Evolutionary conservation across 2,329 filamentous ascomycete species (phyloP).

Genomic region (Macrophomina pseudophaseolina): DNA sequence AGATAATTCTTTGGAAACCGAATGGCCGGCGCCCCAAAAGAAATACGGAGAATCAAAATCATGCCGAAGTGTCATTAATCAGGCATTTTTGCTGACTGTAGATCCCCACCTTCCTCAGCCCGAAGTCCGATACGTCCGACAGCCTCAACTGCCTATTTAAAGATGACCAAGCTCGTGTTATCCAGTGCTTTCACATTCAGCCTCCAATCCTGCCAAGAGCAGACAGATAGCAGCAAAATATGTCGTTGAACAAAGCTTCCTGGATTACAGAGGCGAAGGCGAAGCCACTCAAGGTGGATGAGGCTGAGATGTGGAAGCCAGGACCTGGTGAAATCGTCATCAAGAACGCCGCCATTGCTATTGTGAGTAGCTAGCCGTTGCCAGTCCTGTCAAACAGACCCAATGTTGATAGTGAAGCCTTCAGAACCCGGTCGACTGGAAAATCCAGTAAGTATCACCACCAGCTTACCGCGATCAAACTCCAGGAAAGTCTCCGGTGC

Average conservation of each 20-base stretch:
- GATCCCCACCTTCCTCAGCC: too few relatives aligned
- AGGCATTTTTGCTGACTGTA: too few relatives aligned
- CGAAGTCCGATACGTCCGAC: too few relatives aligned
- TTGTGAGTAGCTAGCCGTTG: conserved; percentile 21
- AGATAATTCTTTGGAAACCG: too few relatives aligned
- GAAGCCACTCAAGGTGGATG: conserved; percentile 37
- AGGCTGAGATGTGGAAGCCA: conserved; percentile 36
- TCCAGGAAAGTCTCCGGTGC: neutral
- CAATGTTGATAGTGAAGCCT: neutral
- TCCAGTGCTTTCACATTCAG: too few relatives aligned
- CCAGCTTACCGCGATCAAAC: too few relatives aligned
- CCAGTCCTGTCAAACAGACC: neutral
- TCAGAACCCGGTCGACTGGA: conserved; percentile 17
- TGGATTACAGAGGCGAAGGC: conserved; percentile 39
- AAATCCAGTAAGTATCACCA: neutral
- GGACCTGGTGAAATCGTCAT: conserved; percentile 40
- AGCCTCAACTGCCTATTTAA: too few relatives aligned
- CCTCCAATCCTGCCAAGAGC: too few relatives aligned
- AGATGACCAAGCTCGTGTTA: too few relatives aligned
- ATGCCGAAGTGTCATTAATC: too few relatives aligned
- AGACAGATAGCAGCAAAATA: neutral
- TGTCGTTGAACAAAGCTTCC: conserved; percentile 37
- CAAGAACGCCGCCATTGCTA: conserved; percentile 41
- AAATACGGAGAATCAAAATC: too few relatives aligned
- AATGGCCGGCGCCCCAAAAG: too few relatives aligned